Conservation (phyloP, 176 grass and related monocot species). For the Ensete ventricosum region DNA sequence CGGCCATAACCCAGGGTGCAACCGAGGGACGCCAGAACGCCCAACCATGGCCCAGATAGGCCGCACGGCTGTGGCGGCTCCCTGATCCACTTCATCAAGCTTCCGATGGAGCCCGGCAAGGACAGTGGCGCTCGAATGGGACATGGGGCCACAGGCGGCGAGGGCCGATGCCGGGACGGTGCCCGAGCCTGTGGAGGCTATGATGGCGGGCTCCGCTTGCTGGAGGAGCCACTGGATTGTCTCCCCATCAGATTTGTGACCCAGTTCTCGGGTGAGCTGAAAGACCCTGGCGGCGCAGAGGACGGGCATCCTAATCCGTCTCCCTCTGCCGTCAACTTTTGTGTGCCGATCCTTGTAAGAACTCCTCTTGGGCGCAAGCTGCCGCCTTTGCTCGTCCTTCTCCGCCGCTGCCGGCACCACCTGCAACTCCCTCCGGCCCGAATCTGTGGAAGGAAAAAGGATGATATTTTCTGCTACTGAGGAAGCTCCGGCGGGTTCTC, state of each 20-base stretch:
- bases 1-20: constrained; percentile 45
- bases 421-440: not conserved
- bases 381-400: not conserved
- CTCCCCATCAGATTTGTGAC: constrained; percentile 6
- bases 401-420: not conserved
- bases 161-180: not conserved
- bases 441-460: constrained; percentile 13
- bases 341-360: constrained; percentile 2
- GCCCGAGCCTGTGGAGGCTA: not conserved
- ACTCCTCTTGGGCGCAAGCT: not conserved
- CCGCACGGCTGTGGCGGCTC: not conserved
- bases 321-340: constrained; percentile 1
- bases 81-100: constrained; percentile 15
- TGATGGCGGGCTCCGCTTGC: constrained; percentile 9
- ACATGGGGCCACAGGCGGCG: constrained; percentile 20
- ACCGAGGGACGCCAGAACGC: constrained; percentile 24
- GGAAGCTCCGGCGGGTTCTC: not conserved
- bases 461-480: not conserved
- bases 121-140: constrained; percentile 13
- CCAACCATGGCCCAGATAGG: constrained; percentile 21
- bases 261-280: not conserved
- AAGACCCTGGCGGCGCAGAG: constrained; percentile 4
- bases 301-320: constrained; percentile 1
- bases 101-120: constrained; percentile 11
- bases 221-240: constrained; percentile 8